phyloP scores from a whole-genome alignment of 345 rosid species.

The Eucalyptus sp. region DNA sequence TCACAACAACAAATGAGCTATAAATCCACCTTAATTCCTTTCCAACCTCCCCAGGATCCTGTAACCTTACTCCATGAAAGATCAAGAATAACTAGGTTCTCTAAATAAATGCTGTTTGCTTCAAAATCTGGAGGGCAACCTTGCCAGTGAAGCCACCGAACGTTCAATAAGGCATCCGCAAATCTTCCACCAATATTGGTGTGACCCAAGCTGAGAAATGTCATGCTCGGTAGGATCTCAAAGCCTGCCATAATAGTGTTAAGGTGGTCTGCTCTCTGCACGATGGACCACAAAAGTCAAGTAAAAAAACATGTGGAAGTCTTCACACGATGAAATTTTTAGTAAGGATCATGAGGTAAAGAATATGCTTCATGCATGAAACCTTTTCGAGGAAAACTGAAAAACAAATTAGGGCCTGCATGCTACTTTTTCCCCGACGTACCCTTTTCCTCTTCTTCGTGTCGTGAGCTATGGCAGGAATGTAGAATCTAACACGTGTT shows the following conservation, averaged over 20 bases:
- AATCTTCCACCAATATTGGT: neutral
- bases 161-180: neutral
- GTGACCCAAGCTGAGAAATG: neutral
- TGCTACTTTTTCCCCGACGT: neutral
- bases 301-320: too few relatives aligned
- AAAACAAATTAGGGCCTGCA: neutral
- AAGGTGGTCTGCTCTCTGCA: neutral
- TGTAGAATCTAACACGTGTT: neutral
- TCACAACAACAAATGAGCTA: neutral
- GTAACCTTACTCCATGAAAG: neutral
- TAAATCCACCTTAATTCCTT: neutral
- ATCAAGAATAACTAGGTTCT: neutral
- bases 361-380: too few relatives aligned
- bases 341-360: too few relatives aligned
- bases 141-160: neutral
- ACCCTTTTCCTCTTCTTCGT: neutral
- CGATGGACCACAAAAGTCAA: neutral
- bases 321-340: too few relatives aligned
- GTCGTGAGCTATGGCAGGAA: neutral
- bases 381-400: neutral
- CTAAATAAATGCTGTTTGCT: neutral
- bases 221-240: neutral
- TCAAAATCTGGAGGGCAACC: neutral
- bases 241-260: neutral
- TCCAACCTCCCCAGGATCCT: neutral